Conservation (phyloP, 1,284 basidiomycete species). For the Malassezia restricta region DNA sequence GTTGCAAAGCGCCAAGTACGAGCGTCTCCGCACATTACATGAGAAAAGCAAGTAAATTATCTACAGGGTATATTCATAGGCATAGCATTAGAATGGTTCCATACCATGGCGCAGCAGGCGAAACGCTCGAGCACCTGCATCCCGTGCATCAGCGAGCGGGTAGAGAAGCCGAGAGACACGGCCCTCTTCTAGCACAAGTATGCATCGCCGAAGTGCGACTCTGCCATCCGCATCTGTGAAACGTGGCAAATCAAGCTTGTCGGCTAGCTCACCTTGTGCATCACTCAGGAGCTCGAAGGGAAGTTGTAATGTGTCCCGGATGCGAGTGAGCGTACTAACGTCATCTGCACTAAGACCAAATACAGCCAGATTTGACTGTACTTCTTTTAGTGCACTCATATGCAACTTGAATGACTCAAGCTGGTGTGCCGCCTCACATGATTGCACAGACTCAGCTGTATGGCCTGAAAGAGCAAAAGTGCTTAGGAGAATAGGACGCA, state of each 20-base stretch:
- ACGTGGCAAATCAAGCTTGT: conserved; percentile 11
- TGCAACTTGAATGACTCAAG: conserved; percentile 19
- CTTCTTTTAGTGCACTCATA: conserved; percentile 12
- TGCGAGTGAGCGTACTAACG: conserved; percentile 12
- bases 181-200: conserved; percentile 28
- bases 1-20: conserved; percentile 3
- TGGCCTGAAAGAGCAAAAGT: conserved; percentile 12
- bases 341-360: conserved; percentile 30
- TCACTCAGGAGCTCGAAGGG: conserved; percentile 14
- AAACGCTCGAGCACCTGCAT: conserved; percentile 22
- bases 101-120: conserved; percentile 18
- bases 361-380: conserved; percentile 22
- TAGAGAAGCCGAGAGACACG: conserved; percentile 34
- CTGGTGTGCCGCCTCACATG: conserved; percentile 20
- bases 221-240: conserved; percentile 11
- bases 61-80: background rate
- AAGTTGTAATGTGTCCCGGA: conserved; percentile 1
- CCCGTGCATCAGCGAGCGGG: conserved; percentile 19
- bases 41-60: background rate
- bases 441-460: conserved; percentile 13
- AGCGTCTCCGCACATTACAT: conserved; percentile 3
- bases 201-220: conserved; percentile 19
- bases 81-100: background rate
- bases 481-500: conserved; percentile 29
- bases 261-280: conserved; percentile 8